A percentile compares a stretch with the other conserved stretches of the same genome.
These are phyloP conservation scores for Laburnicola sp. DNA, from an alignment of 2,329 filamentous ascomycete species.

Conservation along the genomic window DNA sequence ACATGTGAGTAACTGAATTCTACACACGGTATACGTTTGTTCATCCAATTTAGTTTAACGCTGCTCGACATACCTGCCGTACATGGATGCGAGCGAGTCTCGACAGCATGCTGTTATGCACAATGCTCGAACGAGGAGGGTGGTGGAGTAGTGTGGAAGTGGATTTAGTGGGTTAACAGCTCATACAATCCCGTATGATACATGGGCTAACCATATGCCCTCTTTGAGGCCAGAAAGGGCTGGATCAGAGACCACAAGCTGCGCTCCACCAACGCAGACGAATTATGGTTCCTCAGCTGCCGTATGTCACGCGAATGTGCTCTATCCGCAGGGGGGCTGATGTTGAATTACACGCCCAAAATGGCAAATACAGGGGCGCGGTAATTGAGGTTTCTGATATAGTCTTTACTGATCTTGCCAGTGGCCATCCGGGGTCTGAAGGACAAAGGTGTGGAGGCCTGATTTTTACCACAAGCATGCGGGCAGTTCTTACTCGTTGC, in stretches of 20 bases:
- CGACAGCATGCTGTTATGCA: constrained; percentile 53
- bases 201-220: background rate
- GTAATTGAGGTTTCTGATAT: constrained; percentile 27
- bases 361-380: constrained; percentile 6
- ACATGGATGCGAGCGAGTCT: constrained; percentile 63
- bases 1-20: constrained; percentile 30
- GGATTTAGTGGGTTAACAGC: constrained; percentile 3
- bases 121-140: constrained; percentile 60
- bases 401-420: constrained; percentile 42
- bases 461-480: constrained; percentile 61
- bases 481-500: constrained; percentile 61
- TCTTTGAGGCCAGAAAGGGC: background rate
- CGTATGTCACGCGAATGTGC: constrained; percentile 55
- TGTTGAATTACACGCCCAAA: constrained; percentile 28
- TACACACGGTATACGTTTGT: background rate
- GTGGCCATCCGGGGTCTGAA: constrained; percentile 21
- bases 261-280: background rate
- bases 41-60: constrained; percentile 53
- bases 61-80: constrained; percentile 62
- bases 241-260: background rate
- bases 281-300: constrained; percentile 51
- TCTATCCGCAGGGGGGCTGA: constrained; percentile 46
- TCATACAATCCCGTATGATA: background rate
- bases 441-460: constrained; percentile 29
- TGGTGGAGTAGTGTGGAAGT: constrained; percentile 48